A percentile compares a stretch with the other conserved stretches of the same genome.
These are phyloP conservation scores for Leavenworthia alabamica DNA, from an alignment of 345 rosid species.

Conservation along the genomic window DNA sequence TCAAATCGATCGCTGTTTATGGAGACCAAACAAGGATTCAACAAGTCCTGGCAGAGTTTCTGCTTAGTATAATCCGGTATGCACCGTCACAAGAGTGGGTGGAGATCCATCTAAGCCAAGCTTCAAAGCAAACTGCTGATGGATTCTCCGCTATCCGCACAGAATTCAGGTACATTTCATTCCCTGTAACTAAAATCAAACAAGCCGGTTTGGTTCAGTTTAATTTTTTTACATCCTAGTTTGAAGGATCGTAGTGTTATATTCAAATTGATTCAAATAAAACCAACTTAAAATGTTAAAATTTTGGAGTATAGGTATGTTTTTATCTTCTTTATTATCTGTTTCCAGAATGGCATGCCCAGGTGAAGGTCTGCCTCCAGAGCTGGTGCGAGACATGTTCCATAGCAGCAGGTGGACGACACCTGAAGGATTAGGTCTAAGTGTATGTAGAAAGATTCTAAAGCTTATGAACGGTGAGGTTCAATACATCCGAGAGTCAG, in stretches of 20 bases:
- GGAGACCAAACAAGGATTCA: constrained; percentile 94
- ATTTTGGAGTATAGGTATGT: background rate
- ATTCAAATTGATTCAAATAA: background rate
- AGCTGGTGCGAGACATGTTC: constrained; percentile 92
- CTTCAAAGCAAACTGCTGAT: constrained; percentile 48
- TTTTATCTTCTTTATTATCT: background rate
- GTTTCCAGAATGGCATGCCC: constrained; percentile 76
- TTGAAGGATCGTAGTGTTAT: background rate
- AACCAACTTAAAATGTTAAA: background rate
- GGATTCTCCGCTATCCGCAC: constrained; percentile 43
- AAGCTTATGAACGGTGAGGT: constrained; percentile 93
- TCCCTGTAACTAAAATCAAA: background rate
- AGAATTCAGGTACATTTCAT: constrained; percentile 63
- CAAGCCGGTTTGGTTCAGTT: background rate
- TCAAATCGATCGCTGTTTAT: constrained; percentile 64
- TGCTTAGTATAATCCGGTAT: constrained; percentile 74
- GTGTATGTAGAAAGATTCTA: constrained; percentile 85
- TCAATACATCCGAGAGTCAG: constrained; percentile 84
- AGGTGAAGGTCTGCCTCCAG: constrained; percentile 89
- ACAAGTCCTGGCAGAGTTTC: constrained; percentile 83
- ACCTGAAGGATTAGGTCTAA: constrained; percentile 85
- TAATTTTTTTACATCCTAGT: background rate
- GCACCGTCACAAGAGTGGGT: constrained; percentile 89
- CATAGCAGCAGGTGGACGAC: constrained; percentile 68
- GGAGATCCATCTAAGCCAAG: constrained; percentile 72